A percentile compares a stretch with the other conserved stretches of the same genome.
Evolutionary conservation across 2,329 filamentous ascomycete genomes (phyloP).

Genomic region (Pleomassaria siparia): DNA sequence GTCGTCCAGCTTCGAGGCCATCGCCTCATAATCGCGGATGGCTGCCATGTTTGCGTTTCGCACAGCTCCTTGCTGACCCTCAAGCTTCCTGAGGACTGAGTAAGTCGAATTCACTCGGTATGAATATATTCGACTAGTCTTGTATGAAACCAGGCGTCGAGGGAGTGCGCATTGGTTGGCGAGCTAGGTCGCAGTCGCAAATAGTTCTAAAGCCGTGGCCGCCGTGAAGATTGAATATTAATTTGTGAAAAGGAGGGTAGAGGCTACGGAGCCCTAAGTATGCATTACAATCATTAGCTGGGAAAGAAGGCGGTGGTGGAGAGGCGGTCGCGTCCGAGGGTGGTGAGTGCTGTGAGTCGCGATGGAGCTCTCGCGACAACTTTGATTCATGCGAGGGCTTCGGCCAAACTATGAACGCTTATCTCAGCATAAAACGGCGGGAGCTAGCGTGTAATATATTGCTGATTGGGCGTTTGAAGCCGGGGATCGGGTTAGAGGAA

Average conservation of each 20-base stretch:
- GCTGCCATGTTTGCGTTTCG: constrained; percentile 38
- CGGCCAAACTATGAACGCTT: background rate
- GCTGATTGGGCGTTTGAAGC: background rate
- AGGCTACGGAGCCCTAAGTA: background rate
- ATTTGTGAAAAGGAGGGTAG: background rate
- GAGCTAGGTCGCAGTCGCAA: background rate
- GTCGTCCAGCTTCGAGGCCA: constrained; percentile 52
- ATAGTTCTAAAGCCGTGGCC: background rate
- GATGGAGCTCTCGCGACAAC: constrained; percentile 2
- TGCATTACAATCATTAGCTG: constrained; percentile 10
- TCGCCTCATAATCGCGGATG: constrained; percentile 47
- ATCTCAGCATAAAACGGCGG: constrained; percentile 1
- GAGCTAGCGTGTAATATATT: background rate
- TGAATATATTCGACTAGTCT: constrained; percentile 16
- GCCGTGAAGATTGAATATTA: background rate
- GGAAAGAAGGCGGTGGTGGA: constrained; percentile 4
- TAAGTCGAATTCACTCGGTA: constrained; percentile 9
- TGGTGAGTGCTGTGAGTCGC: constrained; percentile 1
- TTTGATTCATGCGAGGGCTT: background rate
- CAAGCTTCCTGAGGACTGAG: constrained; percentile 13
- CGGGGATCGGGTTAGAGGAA: background rate
- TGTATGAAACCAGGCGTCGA: constrained; percentile 15
- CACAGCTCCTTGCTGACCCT: constrained; percentile 28
- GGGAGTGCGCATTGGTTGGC: constrained; percentile 8
- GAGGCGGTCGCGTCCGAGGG: background rate